Percentiles rank a stretch among this genome's conserved stretches.
phyloP scores from a whole-genome alignment of 257 asterid genomes.

The Scutellaria barbata region DNA sequence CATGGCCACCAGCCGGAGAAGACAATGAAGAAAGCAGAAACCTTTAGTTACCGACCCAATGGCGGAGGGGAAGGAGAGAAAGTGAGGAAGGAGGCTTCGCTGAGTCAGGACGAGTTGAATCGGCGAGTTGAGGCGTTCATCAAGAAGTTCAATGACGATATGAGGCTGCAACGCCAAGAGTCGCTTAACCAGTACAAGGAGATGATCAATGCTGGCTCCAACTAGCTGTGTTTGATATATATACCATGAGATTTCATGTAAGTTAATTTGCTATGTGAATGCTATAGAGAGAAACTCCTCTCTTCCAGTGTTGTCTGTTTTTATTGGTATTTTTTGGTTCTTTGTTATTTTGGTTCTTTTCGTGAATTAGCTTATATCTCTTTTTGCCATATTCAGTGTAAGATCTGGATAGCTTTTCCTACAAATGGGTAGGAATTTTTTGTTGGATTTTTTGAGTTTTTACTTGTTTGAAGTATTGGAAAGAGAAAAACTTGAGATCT shows the following conservation, averaged over 20 bases:
- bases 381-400: too few relatives aligned
- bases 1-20: constrained; percentile 34
- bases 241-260: not conserved
- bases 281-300: too few relatives aligned
- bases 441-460: too few relatives aligned
- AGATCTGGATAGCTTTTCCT: too few relatives aligned
- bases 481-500: too few relatives aligned
- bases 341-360: too few relatives aligned
- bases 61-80: constrained; percentile 48
- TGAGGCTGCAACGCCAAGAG: constrained; percentile 82
- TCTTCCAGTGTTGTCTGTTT: too few relatives aligned
- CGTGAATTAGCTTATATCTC: too few relatives aligned
- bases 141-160: constrained; percentile 80
- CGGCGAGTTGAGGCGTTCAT: constrained; percentile 82
- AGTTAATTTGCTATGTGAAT: not conserved
- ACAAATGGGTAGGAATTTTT: too few relatives aligned
- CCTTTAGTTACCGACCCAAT: constrained; percentile 52
- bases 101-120: constrained; percentile 74
- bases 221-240: constrained; percentile 8
- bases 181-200: constrained; percentile 64
- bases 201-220: constrained; percentile 52
- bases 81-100: constrained; percentile 64
- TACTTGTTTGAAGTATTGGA: too few relatives aligned
- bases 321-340: too few relatives aligned
- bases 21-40: constrained; percentile 64